Percentiles rank a stretch among this genome's conserved stretches.
phyloP scores from a whole-genome alignment of 1,284 basidiomycete species.

The Cutaneotrichosporon mucoides region DNA sequence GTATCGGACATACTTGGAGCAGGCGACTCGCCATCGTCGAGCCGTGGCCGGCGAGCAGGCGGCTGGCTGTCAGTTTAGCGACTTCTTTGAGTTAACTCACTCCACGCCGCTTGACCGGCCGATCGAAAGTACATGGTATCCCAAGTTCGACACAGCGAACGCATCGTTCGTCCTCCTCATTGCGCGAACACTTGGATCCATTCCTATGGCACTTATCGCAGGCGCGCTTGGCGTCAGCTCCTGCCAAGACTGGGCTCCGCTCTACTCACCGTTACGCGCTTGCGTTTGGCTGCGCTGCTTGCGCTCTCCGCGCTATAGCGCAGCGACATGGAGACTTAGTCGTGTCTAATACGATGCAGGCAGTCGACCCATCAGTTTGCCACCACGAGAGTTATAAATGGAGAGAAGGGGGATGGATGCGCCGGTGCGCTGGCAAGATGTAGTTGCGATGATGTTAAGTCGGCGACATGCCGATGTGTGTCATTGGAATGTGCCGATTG shows the following conservation, averaged over 20 bases:
- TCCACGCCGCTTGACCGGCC: neutral
- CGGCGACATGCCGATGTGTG: too few relatives aligned
- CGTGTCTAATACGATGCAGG: too few relatives aligned
- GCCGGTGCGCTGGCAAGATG: too few relatives aligned
- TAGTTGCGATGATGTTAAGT: too few relatives aligned
- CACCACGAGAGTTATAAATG: too few relatives aligned
- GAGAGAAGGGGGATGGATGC: too few relatives aligned
- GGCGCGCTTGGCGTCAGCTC: neutral
- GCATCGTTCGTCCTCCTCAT: neutral
- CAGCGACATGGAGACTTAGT: too few relatives aligned
- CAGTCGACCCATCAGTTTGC: too few relatives aligned
- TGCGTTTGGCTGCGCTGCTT: neutral
- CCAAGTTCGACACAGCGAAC: neutral
- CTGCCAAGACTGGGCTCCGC: too few relatives aligned
- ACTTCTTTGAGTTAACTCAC: neutral
- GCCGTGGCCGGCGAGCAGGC: neutral
- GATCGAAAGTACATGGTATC: neutral
- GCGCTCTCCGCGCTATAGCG: neutral
- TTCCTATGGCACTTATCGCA: slow-evolving; percentile 1
- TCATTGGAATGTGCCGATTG: neutral
- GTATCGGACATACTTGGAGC: too few relatives aligned
- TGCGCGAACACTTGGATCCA: neutral
- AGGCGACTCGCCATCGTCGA: neutral
- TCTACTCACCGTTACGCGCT: slow-evolving; percentile 1
- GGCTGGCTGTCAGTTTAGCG: neutral